Base-by-base conservation (phyloP, 2,329 filamentous ascomycete genomes). In the Aspergillus tanneri region DNA sequence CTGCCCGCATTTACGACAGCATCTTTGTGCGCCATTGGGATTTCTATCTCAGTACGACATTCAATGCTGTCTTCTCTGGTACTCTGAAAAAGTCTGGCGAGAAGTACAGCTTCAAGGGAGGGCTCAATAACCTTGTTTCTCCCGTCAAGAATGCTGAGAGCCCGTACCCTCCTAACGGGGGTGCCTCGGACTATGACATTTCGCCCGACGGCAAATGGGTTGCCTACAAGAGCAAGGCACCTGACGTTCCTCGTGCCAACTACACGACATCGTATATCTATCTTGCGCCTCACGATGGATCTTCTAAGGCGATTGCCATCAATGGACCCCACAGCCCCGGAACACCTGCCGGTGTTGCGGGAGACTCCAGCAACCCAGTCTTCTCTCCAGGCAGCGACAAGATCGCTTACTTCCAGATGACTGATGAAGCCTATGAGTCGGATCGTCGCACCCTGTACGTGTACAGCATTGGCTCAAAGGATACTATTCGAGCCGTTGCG, bases 1-100 rank as follows among this genome's bases (percentile, higher is more conserved):
- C 82, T 3, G 89, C 82, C 22, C 84, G 81, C 59, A 78, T 90
- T 18, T 93, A 93, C 67, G 82, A 82, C 16, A 82, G 80, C 39
- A 80, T 91, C 21, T 93, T 88, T 61, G 87, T 88, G 22, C 81
- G 89, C 11, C 88, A 95, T 62, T 95, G 89, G 89, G 88, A 95
- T 64, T 69, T 78, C n/a, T 95, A 86, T 71, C 75, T 84, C 21
- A 83, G 80, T 1, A 79, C 84, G 37, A 84, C 88, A 60, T 82
- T 79, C 52, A 86, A 84, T 60, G 80, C 86, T 2, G 77, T 96
- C 22, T 93, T 86, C 77, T 87, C 88, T 23, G 84, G 84, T 24
- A 78, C 79, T 4, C 66, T 93, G 39, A 72, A 63, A 44, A 69
- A 63, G 43, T 39, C 56, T 68, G 55, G 74, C 72, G 62, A 69